Conservation (phyloP, 1,139 yeast species). For the Magnusiomyces magnusii region DNA sequence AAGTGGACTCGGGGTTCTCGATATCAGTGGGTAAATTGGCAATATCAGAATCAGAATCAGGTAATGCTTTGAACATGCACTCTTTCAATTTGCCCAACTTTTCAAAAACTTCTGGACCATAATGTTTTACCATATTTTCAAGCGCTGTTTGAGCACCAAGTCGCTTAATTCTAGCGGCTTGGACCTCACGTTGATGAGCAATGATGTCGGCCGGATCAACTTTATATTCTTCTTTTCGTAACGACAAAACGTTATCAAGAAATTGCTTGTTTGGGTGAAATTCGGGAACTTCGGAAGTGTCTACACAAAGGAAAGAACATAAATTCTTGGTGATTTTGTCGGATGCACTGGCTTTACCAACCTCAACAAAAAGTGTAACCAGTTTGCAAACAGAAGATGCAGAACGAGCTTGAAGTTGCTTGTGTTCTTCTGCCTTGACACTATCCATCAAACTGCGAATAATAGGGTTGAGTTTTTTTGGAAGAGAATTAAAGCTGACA, state of each 20-base stretch:
- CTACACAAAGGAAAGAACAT: slow-evolving; percentile 92
- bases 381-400: slow-evolving; percentile 63
- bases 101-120: slow-evolving; percentile 48
- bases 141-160: slow-evolving; percentile 75
- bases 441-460: slow-evolving; percentile 93
- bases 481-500: slow-evolving; percentile 46
- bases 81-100: slow-evolving; percentile 62
- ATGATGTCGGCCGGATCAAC: slow-evolving; percentile 62
- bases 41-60: slow-evolving; percentile 25
- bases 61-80: slow-evolving; percentile 61
- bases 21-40: slow-evolving; percentile 34
- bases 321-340: slow-evolving; percentile 85
- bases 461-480: slow-evolving; percentile 79
- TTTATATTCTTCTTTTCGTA: slow-evolving; percentile 70
- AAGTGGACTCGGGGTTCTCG: slow-evolving; percentile 39
- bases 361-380: slow-evolving; percentile 47
- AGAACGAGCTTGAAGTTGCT: slow-evolving; percentile 59
- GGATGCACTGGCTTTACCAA: slow-evolving; percentile 62
- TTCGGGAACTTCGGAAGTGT: slow-evolving; percentile 93
- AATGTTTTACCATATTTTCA: slow-evolving; percentile 42
- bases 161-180: slow-evolving; percentile 71
- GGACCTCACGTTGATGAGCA: slow-evolving; percentile 55
- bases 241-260: slow-evolving; percentile 57
- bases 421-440: slow-evolving; percentile 66
- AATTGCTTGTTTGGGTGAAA: slow-evolving; percentile 59